Conservation (phyloP, 2,329 filamentous ascomycete species). For the Lasiodiplodia gonubiensis region DNA sequence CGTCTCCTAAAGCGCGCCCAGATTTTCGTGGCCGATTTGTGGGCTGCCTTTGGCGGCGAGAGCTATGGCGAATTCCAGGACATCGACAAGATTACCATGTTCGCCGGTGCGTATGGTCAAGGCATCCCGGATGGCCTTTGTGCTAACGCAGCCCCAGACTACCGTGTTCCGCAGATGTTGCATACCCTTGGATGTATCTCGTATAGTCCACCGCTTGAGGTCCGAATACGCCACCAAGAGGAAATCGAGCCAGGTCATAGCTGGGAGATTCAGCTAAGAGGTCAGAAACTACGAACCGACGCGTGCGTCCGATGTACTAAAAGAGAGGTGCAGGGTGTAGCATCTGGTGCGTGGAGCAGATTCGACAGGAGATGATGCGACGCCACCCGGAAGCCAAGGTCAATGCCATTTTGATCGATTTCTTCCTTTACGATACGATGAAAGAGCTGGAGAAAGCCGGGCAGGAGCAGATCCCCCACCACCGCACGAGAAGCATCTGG, state of each 20-base stretch:
- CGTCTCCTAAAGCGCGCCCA: slow-evolving; percentile 93
- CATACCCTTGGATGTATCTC: slow-evolving; percentile 54
- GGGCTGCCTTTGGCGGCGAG: slow-evolving; percentile 90
- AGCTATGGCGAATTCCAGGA: slow-evolving; percentile 82
- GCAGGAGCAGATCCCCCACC: slow-evolving; percentile 72
- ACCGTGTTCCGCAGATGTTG: slow-evolving; percentile 93
- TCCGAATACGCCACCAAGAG: slow-evolving; percentile 68
- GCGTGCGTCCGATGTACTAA: slow-evolving; percentile 13
- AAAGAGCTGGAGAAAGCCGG: slow-evolving; percentile 73
- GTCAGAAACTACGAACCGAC: slow-evolving; percentile 49
- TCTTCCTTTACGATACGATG: slow-evolving; percentile 94
- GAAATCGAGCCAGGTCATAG: slow-evolving; percentile 72
- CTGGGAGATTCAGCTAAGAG: slow-evolving; percentile 88
- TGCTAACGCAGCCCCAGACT: slow-evolving; percentile 62
- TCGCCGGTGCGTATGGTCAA: slow-evolving; percentile 65
- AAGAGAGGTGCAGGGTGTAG: slow-evolving; percentile 68
- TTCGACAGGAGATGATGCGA: slow-evolving; percentile 77
- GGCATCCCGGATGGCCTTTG: background rate
- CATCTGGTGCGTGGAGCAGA: slow-evolving; percentile 94
- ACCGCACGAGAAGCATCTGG: slow-evolving; percentile 93
- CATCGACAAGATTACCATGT: slow-evolving; percentile 97
- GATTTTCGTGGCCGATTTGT: slow-evolving; percentile 93
- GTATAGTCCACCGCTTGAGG: slow-evolving; percentile 81
- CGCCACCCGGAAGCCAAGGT: slow-evolving; percentile 70
- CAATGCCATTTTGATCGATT: slow-evolving; percentile 95